These are phyloP conservation scores for Marsdenia floribunda DNA, from an alignment of 257 asterid species.

Conservation along the genomic window DNA sequence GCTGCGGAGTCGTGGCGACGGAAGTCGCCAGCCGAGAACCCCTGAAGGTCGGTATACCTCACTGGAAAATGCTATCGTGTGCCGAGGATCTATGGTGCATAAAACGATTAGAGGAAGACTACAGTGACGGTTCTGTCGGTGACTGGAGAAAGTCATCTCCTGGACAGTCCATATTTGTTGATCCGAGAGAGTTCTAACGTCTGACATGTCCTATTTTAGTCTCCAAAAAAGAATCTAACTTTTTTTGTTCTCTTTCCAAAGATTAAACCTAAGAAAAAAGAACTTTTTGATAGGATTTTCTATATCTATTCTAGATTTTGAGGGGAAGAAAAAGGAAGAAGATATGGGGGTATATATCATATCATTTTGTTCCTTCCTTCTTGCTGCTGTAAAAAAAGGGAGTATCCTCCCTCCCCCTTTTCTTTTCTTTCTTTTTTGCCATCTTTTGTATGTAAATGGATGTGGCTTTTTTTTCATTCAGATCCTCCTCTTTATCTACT, in stretches of 20 bases:
- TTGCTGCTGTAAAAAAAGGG: conserved; percentile 25
- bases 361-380: conserved; percentile 31
- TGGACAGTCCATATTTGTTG: conserved; percentile 77
- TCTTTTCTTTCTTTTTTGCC: conserved; percentile 12
- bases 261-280: not conserved
- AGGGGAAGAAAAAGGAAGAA: conserved; percentile 10
- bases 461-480: conserved; percentile 31
- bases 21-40: conserved; percentile 70
- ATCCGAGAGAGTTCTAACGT: conserved; percentile 73
- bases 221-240: not conserved
- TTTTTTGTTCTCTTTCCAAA: not conserved
- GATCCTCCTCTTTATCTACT: conserved; percentile 20
- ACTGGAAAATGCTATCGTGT: conserved; percentile 82
- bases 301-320: not conserved
- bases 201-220: conserved; percentile 5
- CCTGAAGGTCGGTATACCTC: conserved; percentile 64
- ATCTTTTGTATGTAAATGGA: conserved; percentile 32
- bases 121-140: conserved; percentile 68
- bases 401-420: conserved; percentile 27
- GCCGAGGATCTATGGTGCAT: conserved; percentile 90
- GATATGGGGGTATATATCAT: conserved; percentile 31
- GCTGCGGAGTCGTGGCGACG: conserved; percentile 84
- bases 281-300: conserved; percentile 2
- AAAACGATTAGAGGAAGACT: conserved; percentile 64
- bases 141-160: conserved; percentile 90